Base-by-base conservation (phyloP, 2,329 filamentous ascomycete species). In the Mycosphaerella sp. region DNA sequence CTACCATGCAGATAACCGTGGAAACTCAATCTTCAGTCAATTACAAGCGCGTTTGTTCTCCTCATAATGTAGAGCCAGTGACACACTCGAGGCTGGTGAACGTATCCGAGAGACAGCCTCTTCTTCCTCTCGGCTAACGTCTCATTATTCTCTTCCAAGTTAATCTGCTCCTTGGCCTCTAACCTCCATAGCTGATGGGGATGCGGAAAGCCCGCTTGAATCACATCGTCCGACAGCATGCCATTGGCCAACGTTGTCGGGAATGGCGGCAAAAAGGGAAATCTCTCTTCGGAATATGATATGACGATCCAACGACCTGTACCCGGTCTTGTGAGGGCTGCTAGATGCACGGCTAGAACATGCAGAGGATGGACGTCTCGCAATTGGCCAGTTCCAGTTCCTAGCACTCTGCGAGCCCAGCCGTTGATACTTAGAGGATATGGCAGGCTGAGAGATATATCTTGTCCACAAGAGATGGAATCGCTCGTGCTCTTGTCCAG, bases 31-130 rank as follows among this genome's bases (percentile, higher is more conserved):
- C 13, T n/a, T 59, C 55, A 60, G 39, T 56, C 58, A 14, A 49
- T 49, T 14, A 60, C 56, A 21, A 60, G 18, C 28, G 52, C 54
- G 39, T 66, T 56, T 27, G 70, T 72, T 43, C 70, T 56, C 39
- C 64, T 62, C 30, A 72, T 51, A 1, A 72, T 60, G 55, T 73
- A 72, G 1, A 72, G 53, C 65, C 66, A 71, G 50, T 72, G 67
- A 32, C 61, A 54, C 4, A 71, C 56, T 49, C 64, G 66, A 13
- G 69, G 69, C 37, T 62, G 63, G 58, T 71, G 66, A 14, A 64
- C 62, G 3, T 63, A 50, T 6, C 54, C 54, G n/a, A 48, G 40
- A 49, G 4, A 45, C 42, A 44, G 46, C 49, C 30, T 44, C 50
- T 44, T 58, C 25, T 53, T 56, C 50, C 50, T 54, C 47, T 40